phyloP scores from a whole-genome alignment of 2,329 filamentous ascomycete species.

The Colletotrichum sp. region DNA sequence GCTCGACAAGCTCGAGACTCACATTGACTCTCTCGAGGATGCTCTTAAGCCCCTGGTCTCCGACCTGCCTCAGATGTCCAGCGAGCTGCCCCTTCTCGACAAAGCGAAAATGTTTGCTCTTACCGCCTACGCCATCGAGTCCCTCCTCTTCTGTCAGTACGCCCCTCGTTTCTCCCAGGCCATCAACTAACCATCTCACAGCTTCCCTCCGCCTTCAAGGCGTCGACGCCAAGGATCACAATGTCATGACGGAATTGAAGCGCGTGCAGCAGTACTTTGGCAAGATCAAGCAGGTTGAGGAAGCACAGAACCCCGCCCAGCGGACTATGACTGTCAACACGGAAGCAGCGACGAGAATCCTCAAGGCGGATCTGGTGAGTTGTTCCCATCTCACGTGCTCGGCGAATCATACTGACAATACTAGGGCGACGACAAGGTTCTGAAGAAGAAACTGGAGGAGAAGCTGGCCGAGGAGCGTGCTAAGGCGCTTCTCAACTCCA shows the following conservation, averaged over 20 bases:
- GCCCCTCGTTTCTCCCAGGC: too few species aligned
- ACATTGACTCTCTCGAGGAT: slow-evolving; percentile 81
- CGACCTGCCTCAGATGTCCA: slow-evolving; percentile 70
- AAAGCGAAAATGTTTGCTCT: slow-evolving; percentile 94
- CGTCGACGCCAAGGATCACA: slow-evolving; percentile 81
- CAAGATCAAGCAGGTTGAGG: slow-evolving; percentile 84
- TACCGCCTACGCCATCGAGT: slow-evolving; percentile 87
- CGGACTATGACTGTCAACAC: slow-evolving; percentile 68
- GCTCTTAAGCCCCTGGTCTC: slow-evolving; percentile 76
- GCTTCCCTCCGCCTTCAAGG: slow-evolving; percentile 82
- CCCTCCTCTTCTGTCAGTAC: slow-evolving; percentile 79
- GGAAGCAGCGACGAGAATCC: slow-evolving; percentile 78
- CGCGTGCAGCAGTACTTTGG: slow-evolving; percentile 90
- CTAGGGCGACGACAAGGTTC: slow-evolving; percentile 55
- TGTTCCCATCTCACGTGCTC: neutral
- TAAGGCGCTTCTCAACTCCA: slow-evolving; percentile 53
- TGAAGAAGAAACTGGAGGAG: slow-evolving; percentile 58
- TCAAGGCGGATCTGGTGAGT: slow-evolving; percentile 79
- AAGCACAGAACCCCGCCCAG: slow-evolving; percentile 53
- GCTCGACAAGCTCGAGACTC: slow-evolving; percentile 75
- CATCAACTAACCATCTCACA: slow-evolving; percentile 31
- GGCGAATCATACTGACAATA: neutral
- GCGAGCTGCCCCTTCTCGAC: slow-evolving; percentile 88
- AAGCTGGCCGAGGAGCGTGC: slow-evolving; percentile 63
- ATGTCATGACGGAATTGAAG: slow-evolving; percentile 84